A percentile compares a stretch with the other conserved stretches of the same genome.
phyloP scores from a whole-genome alignment of 2,329 filamentous ascomycete genomes.

The Diaporthe sp. region DNA sequence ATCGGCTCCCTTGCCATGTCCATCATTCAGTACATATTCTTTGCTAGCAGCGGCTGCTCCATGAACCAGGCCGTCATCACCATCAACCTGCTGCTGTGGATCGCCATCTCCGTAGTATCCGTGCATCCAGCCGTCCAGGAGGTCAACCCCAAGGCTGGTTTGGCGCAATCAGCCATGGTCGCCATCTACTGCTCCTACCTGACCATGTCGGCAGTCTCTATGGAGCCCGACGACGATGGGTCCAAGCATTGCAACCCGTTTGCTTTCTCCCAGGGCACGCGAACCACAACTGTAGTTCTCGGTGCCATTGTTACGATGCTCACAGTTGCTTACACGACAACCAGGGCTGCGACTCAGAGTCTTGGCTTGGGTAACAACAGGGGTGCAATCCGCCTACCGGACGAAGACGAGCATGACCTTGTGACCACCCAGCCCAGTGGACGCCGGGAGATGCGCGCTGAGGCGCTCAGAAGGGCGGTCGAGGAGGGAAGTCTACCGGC shows the following conservation, averaged over 20 bases:
- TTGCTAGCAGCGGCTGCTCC: constrained; percentile 82
- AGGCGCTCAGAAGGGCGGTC: constrained; percentile 90
- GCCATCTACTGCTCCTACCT: constrained; percentile 98
- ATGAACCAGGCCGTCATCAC: constrained; percentile 99
- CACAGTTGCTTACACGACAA: constrained; percentile 97
- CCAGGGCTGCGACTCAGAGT: constrained; percentile 92
- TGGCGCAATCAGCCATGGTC: constrained; percentile 98
- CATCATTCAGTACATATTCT: constrained; percentile 97
- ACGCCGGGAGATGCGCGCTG: constrained; percentile 91
- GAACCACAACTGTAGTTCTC: constrained; percentile 90
- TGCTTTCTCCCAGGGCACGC: constrained; percentile 84
- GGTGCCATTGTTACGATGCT: constrained; percentile 97
- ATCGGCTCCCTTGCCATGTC: constrained; percentile 92
- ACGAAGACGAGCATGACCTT: constrained; percentile 87
- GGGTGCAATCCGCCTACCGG: constrained; percentile 71
- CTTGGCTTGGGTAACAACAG: constrained; percentile 76
- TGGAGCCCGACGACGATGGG: constrained; percentile 96
- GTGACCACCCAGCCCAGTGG: constrained; percentile 85
- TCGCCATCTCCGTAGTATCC: constrained; percentile 85
- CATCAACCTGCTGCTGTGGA: constrained; percentile 87
- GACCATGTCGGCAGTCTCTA: constrained; percentile 97
- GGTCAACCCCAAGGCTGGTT: constrained; percentile 90
- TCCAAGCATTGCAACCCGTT: constrained; percentile 94
- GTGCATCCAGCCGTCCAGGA: constrained; percentile 93
- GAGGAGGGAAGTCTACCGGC: constrained; percentile 93